These are phyloP conservation scores for Aspergillus carbonarius DNA, from an alignment of 2,329 filamentous ascomycete genomes.

Conservation along the genomic window DNA sequence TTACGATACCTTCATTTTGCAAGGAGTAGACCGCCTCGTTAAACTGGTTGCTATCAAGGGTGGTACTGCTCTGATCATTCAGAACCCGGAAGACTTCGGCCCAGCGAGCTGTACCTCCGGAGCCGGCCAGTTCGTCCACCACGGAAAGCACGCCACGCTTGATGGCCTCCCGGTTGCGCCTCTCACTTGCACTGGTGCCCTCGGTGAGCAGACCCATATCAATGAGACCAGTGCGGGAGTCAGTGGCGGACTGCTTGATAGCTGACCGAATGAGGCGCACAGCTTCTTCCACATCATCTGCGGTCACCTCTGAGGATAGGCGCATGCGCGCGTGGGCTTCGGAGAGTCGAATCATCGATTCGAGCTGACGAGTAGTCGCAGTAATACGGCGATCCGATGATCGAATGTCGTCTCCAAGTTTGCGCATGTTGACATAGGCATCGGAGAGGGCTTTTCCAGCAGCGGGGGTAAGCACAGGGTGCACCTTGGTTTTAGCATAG, in stretches of 20 bases:
- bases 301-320: slow-evolving; percentile 71
- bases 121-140: slow-evolving; percentile 76
- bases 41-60: slow-evolving; percentile 78
- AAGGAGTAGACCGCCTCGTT: slow-evolving; percentile 74
- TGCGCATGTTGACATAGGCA: slow-evolving; percentile 91
- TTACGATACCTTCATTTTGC: slow-evolving; percentile 81
- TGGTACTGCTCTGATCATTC: slow-evolving; percentile 65
- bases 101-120: slow-evolving; percentile 68
- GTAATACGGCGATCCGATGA: slow-evolving; percentile 94
- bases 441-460: slow-evolving; percentile 82
- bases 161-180: slow-evolving; percentile 77
- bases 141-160: slow-evolving; percentile 73
- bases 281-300: slow-evolving; percentile 81
- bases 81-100: slow-evolving; percentile 74
- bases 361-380: slow-evolving; percentile 91
- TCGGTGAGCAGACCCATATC: slow-evolving; percentile 96
- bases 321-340: slow-evolving; percentile 99
- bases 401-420: slow-evolving; percentile 83
- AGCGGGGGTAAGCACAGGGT: slow-evolving; percentile 75
- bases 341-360: slow-evolving; percentile 95
- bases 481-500: slow-evolving; percentile 82
- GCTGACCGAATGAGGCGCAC: slow-evolving; percentile 90
- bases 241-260: slow-evolving; percentile 95
- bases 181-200: slow-evolving; percentile 85
- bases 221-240: slow-evolving; percentile 83